Evolutionary conservation across 805 yeast species (phyloP).

Genomic region (Metschnikowia lunata): DNA sequence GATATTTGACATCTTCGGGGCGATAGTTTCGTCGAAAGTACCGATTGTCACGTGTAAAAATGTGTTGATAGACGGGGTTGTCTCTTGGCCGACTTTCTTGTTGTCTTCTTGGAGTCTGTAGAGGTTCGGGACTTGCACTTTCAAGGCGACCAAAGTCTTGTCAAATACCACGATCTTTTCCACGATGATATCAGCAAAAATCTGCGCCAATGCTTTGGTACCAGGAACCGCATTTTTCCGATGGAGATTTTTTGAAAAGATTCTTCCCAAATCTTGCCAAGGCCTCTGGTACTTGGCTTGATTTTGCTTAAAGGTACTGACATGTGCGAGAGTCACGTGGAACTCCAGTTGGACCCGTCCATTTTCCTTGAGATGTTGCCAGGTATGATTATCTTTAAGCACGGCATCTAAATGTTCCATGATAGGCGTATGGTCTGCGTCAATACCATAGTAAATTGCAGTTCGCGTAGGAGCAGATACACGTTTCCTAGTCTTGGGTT

Average conservation of each 20-base stretch:
- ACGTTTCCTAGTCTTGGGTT: slow-evolving; percentile 46
- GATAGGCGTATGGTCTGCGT: not conserved
- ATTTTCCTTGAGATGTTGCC: slow-evolving; percentile 22
- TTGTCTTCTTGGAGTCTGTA: slow-evolving; percentile 9
- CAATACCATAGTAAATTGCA: slow-evolving; percentile 13
- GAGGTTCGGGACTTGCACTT: slow-evolving; percentile 33
- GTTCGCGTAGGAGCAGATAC: slow-evolving; percentile 13
- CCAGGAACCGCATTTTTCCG: slow-evolving; percentile 28
- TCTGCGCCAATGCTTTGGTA: slow-evolving; percentile 9
- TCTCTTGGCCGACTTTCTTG: slow-evolving; percentile 7
- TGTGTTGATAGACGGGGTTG: slow-evolving; percentile 34
- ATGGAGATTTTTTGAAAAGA: slow-evolving; percentile 9
- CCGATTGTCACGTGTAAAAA: slow-evolving; percentile 71
- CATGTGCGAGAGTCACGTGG: slow-evolving; percentile 67
- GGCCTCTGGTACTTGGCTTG: slow-evolving; percentile 5
- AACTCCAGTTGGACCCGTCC: slow-evolving; percentile 49
- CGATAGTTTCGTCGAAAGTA: slow-evolving; percentile 24
- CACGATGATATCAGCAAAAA: slow-evolving; percentile 38
- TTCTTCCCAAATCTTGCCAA: slow-evolving; percentile 12
- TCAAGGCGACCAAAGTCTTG: slow-evolving; percentile 48
- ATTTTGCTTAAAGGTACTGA: slow-evolving; percentile 8
- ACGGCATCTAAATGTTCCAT: slow-evolving; percentile 14
- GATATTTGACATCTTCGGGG: slow-evolving; percentile 13
- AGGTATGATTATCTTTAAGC: slow-evolving; percentile 11
- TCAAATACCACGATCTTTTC: slow-evolving; percentile 45